Conservation (phyloP, 805 yeast genomes). For the Kodamaea sagamina region DNA sequence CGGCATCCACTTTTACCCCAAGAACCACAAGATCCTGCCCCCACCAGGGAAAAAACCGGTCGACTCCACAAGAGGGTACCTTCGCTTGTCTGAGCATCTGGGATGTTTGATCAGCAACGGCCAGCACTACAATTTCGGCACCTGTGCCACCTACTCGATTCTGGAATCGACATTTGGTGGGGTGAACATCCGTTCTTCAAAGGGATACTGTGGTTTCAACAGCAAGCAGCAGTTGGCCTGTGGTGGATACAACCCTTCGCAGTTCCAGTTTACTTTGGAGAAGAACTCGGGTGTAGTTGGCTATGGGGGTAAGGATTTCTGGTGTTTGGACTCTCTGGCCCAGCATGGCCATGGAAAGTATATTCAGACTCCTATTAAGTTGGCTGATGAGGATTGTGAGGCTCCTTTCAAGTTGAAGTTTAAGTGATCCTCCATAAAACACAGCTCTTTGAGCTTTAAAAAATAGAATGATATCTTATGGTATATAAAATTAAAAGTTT, state of each 20-base stretch:
- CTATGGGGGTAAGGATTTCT: constrained; percentile 60
- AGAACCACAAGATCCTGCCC: constrained; percentile 34
- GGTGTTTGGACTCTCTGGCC: constrained; percentile 48
- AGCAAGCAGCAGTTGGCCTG: constrained; percentile 17
- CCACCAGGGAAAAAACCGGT: constrained; percentile 10
- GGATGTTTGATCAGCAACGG: constrained; percentile 90
- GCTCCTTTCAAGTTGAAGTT: constrained; percentile 15
- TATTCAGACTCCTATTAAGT: constrained; percentile 24
- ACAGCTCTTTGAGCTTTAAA: no score
- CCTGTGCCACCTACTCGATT: constrained; percentile 77
- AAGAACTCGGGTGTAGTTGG: constrained; percentile 47
- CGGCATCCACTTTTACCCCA: constrained; percentile 76
- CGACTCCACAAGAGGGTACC: constrained; percentile 29
- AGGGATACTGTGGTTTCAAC: constrained; percentile 65
- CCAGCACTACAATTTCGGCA: constrained; percentile 76
- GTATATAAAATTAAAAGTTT: no score
- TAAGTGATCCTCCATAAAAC: no score
- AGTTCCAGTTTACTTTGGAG: constrained; percentile 61
- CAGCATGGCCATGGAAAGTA: constrained; percentile 26
- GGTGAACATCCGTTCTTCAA: constrained; percentile 63
- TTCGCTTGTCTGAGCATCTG: constrained; percentile 50
- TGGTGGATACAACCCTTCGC: constrained; percentile 19
- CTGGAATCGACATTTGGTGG: constrained; percentile 68
- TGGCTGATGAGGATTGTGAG: constrained; percentile 22
- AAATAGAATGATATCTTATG: no score